phyloP scores from a whole-genome alignment of 495 filamentous ascomycete species.

The Aspergillus asperescens region DNA sequence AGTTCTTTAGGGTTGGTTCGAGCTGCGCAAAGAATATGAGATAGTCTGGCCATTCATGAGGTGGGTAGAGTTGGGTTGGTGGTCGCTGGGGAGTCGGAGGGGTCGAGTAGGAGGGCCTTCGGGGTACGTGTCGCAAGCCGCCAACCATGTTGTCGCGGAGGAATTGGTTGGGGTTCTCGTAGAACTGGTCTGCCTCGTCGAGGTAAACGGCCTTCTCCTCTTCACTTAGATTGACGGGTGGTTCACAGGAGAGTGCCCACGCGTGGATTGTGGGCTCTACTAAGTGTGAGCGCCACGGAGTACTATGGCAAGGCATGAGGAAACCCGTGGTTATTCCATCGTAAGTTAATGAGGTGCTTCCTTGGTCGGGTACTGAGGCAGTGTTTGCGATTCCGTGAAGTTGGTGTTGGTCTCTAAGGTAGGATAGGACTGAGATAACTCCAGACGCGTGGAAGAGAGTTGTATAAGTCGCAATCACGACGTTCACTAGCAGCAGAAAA shows the following conservation, averaged over 20 bases:
- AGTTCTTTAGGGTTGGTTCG: slow-evolving; percentile 43
- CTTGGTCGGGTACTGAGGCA: background rate
- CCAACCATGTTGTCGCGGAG: slow-evolving; percentile 48
- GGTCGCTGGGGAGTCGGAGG: background rate
- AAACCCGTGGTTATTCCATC: slow-evolving; percentile 66
- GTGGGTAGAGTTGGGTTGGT: slow-evolving; percentile 4
- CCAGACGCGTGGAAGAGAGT: slow-evolving; percentile 75
- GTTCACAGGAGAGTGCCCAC: slow-evolving; percentile 88
- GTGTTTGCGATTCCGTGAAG: slow-evolving; percentile 31
- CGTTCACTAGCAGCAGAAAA: slow-evolving; percentile 58
- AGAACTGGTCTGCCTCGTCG: slow-evolving; percentile 91
- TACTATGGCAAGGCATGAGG: slow-evolving; percentile 96
- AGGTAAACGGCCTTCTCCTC: slow-evolving; percentile 59
- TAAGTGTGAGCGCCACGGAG: slow-evolving; percentile 91
- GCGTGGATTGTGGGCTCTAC: slow-evolving; percentile 67
- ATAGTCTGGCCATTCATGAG: slow-evolving; percentile 54
- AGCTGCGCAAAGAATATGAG: slow-evolving; percentile 61
- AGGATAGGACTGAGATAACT: slow-evolving; percentile 62
- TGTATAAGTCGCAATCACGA: slow-evolving; percentile 68
- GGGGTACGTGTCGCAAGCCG: slow-evolving; percentile 37
- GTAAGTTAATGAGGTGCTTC: background rate
- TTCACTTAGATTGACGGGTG: slow-evolving; percentile 61
- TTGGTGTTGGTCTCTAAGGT: slow-evolving; percentile 69
- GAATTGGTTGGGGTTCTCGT: slow-evolving; percentile 59
- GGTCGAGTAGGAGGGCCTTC: slow-evolving; percentile 31